Evolutionary conservation across 768 basidiomycete genomes (phyloP).

Genomic region (Termitomyces sp.): DNA sequence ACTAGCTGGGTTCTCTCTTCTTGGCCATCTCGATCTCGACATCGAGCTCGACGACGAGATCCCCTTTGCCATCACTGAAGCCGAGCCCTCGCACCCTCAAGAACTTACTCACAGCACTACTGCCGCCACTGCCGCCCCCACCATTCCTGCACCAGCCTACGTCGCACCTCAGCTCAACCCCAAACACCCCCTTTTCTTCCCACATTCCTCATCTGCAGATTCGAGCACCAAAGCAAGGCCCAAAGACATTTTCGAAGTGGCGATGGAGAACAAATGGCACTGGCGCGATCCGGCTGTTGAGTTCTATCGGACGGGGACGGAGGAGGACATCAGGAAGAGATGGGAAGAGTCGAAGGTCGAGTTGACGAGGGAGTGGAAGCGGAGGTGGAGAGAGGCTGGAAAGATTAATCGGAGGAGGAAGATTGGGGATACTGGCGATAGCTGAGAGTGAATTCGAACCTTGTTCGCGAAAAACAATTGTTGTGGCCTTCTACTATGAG

Average conservation of each 20-base stretch:
- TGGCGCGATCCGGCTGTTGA: constrained; percentile 38
- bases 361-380: constrained; percentile 77
- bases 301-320: constrained; percentile 49
- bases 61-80: constrained; percentile 17
- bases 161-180: constrained; percentile 41
- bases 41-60: constrained; percentile 13
- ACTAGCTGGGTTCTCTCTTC: constrained; percentile 68
- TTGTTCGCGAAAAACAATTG: too few relatives aligned
- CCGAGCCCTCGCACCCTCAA: neutral
- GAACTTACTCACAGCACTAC: constrained; percentile 14
- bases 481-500: too few relatives aligned
- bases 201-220: constrained; percentile 28
- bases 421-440: constrained; percentile 34
- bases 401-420: constrained; percentile 57
- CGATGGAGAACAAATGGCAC: constrained; percentile 45
- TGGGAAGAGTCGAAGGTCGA: constrained; percentile 73
- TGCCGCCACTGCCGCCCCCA: constrained; percentile 17
- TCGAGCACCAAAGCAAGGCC: constrained; percentile 28
- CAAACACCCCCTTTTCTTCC: constrained; percentile 63
- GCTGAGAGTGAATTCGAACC: neutral
- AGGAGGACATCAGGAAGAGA: constrained; percentile 57
- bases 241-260: constrained; percentile 47
- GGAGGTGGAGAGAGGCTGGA: constrained; percentile 69
- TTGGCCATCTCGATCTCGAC: constrained; percentile 72
- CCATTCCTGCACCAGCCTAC: constrained; percentile 6